Evolutionary conservation across 2,329 filamentous ascomycete species (phyloP), one percentile per base, ranked within the genome.

Genomic region (Diaporthe caulivora): DNA sequence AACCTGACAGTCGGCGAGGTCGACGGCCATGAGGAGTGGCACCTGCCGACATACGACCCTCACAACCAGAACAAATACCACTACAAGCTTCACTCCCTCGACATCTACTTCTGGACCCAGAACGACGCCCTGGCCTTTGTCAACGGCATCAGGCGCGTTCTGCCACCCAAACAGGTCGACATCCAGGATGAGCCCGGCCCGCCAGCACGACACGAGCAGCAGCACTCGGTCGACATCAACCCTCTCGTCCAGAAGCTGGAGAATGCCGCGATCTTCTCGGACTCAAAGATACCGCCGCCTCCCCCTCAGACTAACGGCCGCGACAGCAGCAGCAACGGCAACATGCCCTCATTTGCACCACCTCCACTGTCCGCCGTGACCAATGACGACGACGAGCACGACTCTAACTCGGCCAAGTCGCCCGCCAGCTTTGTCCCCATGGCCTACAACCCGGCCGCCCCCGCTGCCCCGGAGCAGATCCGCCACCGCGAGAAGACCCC

Each of bases 51-150:
- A 0, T 93, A 89, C 80, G 93, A 95, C 80, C 90, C 90, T 2
- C 87, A 87, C 67, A 94, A 94, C 81, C 90, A 95, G 81, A 91
- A 89, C 80, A 94, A 93, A 81, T 95, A 95, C 81, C 90, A 95
- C 86, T 95, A 95, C 84, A 91, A 91, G 80, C 87, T 96, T 10
- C 91, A 94, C 80, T 92, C 92, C 0, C 81, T 95, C 72, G 93
- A 95, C 79, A 84, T 95, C 18, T 96, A 96, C 84, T 93, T 95
- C 79, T 95, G 93, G 92, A 94, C 91, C 0, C 89, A 91, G 74
- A 87, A 91, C 72, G 93, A 95, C 82, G 93, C 93, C 1, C 84
- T 91, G 37, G 88, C 91, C 72, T 94, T 95, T 76, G 84, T 95
- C 75, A 92, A 92, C 77, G 91, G 90, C 18, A 84, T 94, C 71